Conservation (phyloP, 148 eudicot species). For the Talinum fruticosum region DNA sequence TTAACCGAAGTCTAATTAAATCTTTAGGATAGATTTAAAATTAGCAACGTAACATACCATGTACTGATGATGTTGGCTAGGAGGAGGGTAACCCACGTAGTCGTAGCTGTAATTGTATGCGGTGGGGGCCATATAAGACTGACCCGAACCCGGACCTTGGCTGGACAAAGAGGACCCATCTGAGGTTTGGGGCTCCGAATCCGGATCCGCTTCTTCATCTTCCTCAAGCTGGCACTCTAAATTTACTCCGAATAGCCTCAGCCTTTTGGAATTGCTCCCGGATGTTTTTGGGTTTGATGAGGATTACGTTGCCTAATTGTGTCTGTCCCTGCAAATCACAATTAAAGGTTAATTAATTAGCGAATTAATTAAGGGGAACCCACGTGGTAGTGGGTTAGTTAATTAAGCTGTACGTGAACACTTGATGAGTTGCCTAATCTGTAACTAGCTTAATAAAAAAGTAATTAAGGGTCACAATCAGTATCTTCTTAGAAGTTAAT, state of each 20-base stretch:
- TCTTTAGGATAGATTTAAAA: not conserved
- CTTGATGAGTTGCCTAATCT: constrained; percentile 6
- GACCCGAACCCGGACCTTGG: constrained; percentile 31
- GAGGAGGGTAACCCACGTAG: constrained; percentile 27
- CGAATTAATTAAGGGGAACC: not conserved
- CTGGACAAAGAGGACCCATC: constrained; percentile 50
- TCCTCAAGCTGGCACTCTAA: constrained; percentile 56
- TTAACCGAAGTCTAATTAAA: constrained; percentile 9
- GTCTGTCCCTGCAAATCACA: constrained; percentile 18
- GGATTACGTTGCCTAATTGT: constrained; percentile 7
- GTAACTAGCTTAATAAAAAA: not conserved
- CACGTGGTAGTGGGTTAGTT: constrained; percentile 23
- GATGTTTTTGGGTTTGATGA: too few relatives aligned
- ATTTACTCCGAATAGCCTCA: constrained; percentile 80
- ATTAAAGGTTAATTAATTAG: not conserved
- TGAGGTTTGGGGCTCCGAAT: constrained; percentile 32
- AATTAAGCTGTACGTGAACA: not conserved
- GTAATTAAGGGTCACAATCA: not conserved
- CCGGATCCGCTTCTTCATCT: not conserved
- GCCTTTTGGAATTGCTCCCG: constrained; percentile 17
- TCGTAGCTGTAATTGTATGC: constrained; percentile 24
- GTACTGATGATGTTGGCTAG: constrained; percentile 32
- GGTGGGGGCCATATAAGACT: constrained; percentile 13
- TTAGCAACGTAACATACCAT: constrained; percentile 35
- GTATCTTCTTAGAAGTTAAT: not conserved